Percentiles rank a stretch among this genome's conserved stretches.
Conservation (phyloP, 345 rosid species). For the Punica granatum region DNA sequence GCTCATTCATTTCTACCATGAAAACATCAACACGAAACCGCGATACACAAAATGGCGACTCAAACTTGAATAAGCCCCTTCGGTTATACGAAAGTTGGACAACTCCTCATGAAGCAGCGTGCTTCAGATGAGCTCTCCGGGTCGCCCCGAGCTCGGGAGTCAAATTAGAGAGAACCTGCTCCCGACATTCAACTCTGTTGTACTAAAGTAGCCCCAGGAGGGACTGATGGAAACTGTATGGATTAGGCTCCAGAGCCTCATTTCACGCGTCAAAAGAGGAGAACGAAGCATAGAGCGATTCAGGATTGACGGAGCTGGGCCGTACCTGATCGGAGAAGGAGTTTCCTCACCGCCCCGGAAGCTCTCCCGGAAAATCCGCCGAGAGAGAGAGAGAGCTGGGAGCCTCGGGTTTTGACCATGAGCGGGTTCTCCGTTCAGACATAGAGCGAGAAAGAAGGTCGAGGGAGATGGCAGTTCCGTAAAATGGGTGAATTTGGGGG, state of each 20-base stretch:
- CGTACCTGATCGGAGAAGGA: not conserved
- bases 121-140: not conserved
- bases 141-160: not conserved
- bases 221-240: not conserved
- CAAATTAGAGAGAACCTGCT: not conserved
- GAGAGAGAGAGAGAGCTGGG: not conserved
- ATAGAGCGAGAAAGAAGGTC: not conserved
- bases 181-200: not conserved
- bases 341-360: not conserved
- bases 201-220: not conserved
- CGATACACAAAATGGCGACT: not conserved
- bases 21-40: not conserved
- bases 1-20: not conserved
- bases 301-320: not conserved
- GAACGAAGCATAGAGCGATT: not conserved
- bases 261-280: not conserved
- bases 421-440: not conserved
- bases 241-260: conserved; percentile 1
- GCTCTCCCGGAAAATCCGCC: conserved; percentile 4
- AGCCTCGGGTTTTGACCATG: not conserved
- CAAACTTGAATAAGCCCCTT: not conserved
- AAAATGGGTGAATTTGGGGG: not conserved
- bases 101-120: not conserved
- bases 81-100: not conserved
- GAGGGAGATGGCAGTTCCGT: not conserved